Evolutionary conservation across 164 flowering plant genomes (phyloP), one percentile per base, ranked within the genome.

Genomic region (Nymphaea colorata): DNA sequence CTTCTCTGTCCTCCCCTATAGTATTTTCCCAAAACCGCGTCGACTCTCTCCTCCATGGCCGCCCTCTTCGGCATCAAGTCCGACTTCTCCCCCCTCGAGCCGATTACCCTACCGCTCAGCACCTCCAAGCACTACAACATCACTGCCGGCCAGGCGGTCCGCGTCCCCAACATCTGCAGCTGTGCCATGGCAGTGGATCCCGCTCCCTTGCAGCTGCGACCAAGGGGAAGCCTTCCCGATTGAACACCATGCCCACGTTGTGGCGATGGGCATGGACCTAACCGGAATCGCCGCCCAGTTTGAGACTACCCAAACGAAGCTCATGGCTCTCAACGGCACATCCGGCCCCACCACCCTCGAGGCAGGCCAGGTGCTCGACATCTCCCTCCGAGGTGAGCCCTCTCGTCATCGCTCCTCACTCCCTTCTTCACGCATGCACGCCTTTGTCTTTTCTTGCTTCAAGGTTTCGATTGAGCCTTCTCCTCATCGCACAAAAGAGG

Each of bases 141-240:
- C 3, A 0, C 71, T 55, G 74, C 80, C 36, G 61, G 67, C 0
- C 72, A 79, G 71, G 61, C 70, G 41, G 64, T 90, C 84, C 76
- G 55, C 18, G 76, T 92, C 74, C 96, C 93, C 43, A 79, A 90
- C 82, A 73, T 79, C 17, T 92, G 98, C 77, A 2, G 8, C 36
- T 92, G 98, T 83, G 10, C 4, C 59, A 78, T 25, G 66, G 72
- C 76, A 88, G 70, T 59, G 75, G 81, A 88, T 90, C 45, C 96
- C 96, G 41, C 75, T 90, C 62, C 96, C 96, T 1, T 88, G 96
- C 66, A 87, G 92, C 82, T 90, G 96, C 71, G 93, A 88, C 55
- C 72, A 73, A 0, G 90, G 87, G 74, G 73, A 77, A 8, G 89
- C 84, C 3, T 6, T 18, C 42, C 53, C 57, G 53, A 87, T 82